Evolutionary conservation across 1,139 yeast species (phyloP), one percentile per base, ranked within the genome.

Genomic region (Sugiyamaella japonica): DNA sequence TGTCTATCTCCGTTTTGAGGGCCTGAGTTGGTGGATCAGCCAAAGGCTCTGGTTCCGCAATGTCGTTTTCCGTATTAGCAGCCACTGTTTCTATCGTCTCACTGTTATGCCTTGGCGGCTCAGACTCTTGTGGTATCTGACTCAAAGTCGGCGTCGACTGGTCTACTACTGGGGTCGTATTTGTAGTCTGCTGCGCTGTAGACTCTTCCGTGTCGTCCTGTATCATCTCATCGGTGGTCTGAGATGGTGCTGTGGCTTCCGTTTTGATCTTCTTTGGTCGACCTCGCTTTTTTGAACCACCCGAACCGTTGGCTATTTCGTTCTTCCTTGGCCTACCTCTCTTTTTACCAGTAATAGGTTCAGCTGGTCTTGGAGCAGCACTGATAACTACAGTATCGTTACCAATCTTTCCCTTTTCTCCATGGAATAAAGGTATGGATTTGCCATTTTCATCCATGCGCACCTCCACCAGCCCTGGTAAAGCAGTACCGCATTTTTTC

Each of bases 321-420:
- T 58, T 52, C 56, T 69, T 70, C 42, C 65, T 59, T 0, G 72
- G 73, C 23, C 72, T 47, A 1, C 71, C 73, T 12, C 70, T 62
- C 29, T 65, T 63, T 31, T 58, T 57, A 1, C 61, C 61, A 1
- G 61, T 43, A 7, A 41, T 36, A 13, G 34, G 16, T 23, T 28
- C 41, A 12, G 48, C 41, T 20, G 59, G 49, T 25, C 51, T 50
- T 13, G 41, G 45, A 10, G 56, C 52, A 1, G 55, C 53, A 13
- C 38, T 45, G 20, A 47, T 41, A 17, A 48, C 34, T 10, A 16
- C 29, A 29, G n/a, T 47, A 36, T 43, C 54, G n/a, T 13, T 29
- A 9, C 34, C 43, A 7, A 44, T 38, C 17, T 29, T 40, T 29
- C 45, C 50, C 57, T 54, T 52, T 20, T 62, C 65, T 4, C 66